phyloP scores from a whole-genome alignment of 2,329 filamentous ascomycete genomes.

The Colletotrichum limetticola region DNA sequence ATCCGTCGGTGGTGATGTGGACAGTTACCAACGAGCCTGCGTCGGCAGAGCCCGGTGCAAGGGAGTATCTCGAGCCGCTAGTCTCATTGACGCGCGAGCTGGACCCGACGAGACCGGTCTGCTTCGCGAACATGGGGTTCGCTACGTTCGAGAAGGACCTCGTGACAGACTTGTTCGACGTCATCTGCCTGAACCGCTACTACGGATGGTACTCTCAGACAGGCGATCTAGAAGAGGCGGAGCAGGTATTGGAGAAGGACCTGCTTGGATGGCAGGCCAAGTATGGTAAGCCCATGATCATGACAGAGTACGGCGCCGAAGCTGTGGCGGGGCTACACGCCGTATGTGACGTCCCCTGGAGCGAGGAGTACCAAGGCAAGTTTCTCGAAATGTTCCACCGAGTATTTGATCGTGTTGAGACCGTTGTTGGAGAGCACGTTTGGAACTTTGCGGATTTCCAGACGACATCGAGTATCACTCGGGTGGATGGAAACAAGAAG shows the following conservation, averaged over 20 bases:
- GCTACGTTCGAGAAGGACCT: constrained; percentile 33
- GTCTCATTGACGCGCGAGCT: constrained; percentile 37
- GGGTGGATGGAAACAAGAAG: constrained; percentile 41
- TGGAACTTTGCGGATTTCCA: constrained; percentile 43
- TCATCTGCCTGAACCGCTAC: constrained; percentile 43
- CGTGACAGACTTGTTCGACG: constrained; percentile 42
- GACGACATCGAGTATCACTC: constrained; percentile 33
- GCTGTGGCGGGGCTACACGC: constrained; percentile 42
- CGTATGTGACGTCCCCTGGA: constrained; percentile 40
- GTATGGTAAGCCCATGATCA: constrained; percentile 43
- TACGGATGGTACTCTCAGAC: constrained; percentile 43
- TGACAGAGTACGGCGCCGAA: constrained; percentile 44
- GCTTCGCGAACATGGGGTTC: constrained; percentile 39
- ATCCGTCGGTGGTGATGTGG: constrained; percentile 42
- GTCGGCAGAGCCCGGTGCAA: constrained; percentile 35
- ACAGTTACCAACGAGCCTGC: constrained; percentile 41
- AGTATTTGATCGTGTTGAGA: constrained; percentile 42
- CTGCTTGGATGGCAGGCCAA: constrained; percentile 39
- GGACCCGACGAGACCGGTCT: constrained; percentile 40
- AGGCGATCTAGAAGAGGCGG: constrained; percentile 38
- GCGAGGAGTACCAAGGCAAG: constrained; percentile 42
- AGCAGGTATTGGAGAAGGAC: constrained; percentile 38
- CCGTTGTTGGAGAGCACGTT: constrained; percentile 43
- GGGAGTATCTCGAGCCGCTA: constrained; percentile 42
- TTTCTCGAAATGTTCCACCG: constrained; percentile 43